Conservation (phyloP, 108 stramenopile species). For the Cyclotella atomus region DNA sequence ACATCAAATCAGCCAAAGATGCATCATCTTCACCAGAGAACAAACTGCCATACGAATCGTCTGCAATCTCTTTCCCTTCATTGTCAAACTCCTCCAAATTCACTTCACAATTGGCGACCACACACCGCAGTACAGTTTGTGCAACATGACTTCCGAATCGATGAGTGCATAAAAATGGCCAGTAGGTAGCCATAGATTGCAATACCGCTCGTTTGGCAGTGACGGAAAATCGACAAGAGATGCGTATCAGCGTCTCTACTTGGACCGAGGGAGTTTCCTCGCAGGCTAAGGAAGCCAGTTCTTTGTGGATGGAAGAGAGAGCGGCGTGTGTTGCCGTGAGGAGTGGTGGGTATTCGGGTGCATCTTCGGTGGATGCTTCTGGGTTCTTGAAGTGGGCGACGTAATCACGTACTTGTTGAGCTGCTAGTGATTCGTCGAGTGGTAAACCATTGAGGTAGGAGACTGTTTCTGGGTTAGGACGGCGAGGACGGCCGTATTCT, state of each 20-base stretch:
- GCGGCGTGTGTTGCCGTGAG: conserved; percentile 76
- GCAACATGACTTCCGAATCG: conserved; percentile 87
- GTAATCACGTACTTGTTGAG: conserved; percentile 61
- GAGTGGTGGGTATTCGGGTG: conserved; percentile 64
- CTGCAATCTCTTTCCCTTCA: conserved; percentile 55
- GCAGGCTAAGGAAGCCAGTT: conserved; percentile 83
- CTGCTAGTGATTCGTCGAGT: conserved; percentile 61
- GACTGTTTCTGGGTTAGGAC: conserved; percentile 79
- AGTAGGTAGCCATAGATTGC: conserved; percentile 61
- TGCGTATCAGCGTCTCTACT: conserved; percentile 71
- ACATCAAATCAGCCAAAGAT: conserved; percentile 53
- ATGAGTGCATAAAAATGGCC: conserved; percentile 77
- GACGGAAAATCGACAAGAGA: conserved; percentile 67
- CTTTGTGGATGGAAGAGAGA: conserved; percentile 73
- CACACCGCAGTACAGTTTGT: conserved; percentile 71
- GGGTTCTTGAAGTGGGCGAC: conserved; percentile 36
- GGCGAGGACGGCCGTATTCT: conserved; percentile 78
- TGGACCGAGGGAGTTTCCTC: conserved; percentile 75
- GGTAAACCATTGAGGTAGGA: conserved; percentile 79
- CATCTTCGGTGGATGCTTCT: conserved; percentile 9
- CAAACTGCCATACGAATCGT: conserved; percentile 52
- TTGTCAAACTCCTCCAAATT: conserved; percentile 46
- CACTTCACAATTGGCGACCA: conserved; percentile 51
- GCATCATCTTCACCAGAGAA: conserved; percentile 23
- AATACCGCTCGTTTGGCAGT: conserved; percentile 65